Base-by-base conservation (phyloP, 768 basidiomycete genomes). In the Cytidiella melzeri region DNA sequence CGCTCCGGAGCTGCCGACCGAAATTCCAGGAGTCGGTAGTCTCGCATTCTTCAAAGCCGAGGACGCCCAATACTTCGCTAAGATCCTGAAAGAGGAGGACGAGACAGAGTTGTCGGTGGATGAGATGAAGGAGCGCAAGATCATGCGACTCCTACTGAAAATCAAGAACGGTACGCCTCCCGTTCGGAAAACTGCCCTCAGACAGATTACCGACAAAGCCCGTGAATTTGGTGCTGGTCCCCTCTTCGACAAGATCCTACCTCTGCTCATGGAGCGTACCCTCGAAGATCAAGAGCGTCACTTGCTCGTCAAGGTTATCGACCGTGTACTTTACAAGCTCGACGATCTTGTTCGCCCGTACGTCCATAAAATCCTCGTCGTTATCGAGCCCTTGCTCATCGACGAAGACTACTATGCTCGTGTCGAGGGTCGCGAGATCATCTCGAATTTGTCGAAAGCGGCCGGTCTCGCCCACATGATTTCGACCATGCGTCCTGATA, bases 401-500 rank as follows among this genome's bases (percentile, higher is more conserved):
- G 95, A 99, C 67, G 95, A 97, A 66, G 96, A 98, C 64, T 92
- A 92, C 68, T 92, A 91, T 58, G 88, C 88, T 41, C 90, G 92
- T 67, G 93, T 97, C 38, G 96, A 98, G 71, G 96, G 96, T 56
- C 92, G 95, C 27, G 96, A 99, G 73, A 98, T 99, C 65, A 99
- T 98, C 58, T 95, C 92, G 59, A 99, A 98, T 67, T 73, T 98
- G 37, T 95, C 96, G 24, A 99, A 98, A 69, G 96, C 96, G 10
- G 95, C 94, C 25, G 96, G 96, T 69, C 84, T 99, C 21, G 95
- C 96, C 2, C 96, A 99, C 70, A 98, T 99, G 96, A 99, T 99
- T 60, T 99, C 96, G 28, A 99, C 95, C 18, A 98, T 99, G 95
- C 87, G 95, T 58, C 95, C 96, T 3, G 95, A 99, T 75, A 98